Base-by-base conservation (phyloP, 148 eudicot species). In the Mesembryanthemum crystallinum region DNA sequence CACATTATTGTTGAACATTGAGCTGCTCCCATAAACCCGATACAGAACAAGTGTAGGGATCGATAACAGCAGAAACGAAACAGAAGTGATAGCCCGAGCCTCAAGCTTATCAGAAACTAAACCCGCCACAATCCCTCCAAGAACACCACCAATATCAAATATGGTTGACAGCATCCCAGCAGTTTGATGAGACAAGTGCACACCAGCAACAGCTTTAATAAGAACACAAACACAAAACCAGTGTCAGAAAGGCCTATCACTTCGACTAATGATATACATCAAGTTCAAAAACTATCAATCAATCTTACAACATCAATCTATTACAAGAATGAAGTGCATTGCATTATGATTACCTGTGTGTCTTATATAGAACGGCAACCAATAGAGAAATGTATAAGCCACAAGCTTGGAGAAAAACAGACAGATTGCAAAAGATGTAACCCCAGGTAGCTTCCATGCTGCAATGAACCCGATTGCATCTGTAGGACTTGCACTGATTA, bases 381-480 rank as follows among this genome's bases (percentile, higher is more conserved):
- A 95, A 76, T 95, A 95, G 39, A 95, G 82, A 85, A 95, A 95
- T 0, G 98, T 95, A 83, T 95, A 95, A 14, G 97, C 97, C 71
- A 95, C 99, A 60, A 95, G 99, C 91, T 95, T 95, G 43, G 97
- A 90, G 84, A 95, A 95, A 79, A 95, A 95, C 59, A 95, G 83
- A 77, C 94, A 92, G 68, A 92, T 80, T 1, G 99, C 96, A 77
- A 86, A 95, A 0, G 96, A 79, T 12, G 90, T 96, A 69, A 92
- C 99, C 30, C 90, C 88, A 0, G 99, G 99, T 74, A 95, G 81
- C 78, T 81, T 92, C 99, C 99, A 95, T 4, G 98, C 99, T 75
- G 83, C 92, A 1, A 92, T 28, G 63, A 95, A 92, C 79, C 94
- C 99, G 60, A 95, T 95, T 20, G 99, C 96, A 82, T 70, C 85